Conservation (phyloP, 2,329 filamentous ascomycete genomes). For the Aspergillus neoniger region DNA sequence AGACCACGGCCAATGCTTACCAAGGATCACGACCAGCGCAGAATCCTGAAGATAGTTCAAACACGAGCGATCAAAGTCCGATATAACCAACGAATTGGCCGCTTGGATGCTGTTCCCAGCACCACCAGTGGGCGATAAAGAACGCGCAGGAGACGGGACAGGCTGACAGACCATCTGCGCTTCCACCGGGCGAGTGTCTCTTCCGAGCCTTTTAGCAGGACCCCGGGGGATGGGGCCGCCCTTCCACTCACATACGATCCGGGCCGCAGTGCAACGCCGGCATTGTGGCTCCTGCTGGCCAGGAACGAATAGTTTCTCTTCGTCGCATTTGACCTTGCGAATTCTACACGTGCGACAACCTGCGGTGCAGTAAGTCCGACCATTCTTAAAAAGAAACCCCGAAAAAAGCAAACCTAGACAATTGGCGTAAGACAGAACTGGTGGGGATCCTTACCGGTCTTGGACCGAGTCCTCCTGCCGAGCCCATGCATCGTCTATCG, state of each 20-base stretch:
- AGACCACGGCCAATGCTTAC: conserved; percentile 34
- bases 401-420: no score
- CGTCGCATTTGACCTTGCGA: conserved; percentile 35
- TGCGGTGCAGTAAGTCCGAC: conserved; percentile 7
- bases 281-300: conserved; percentile 28
- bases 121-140: conserved; percentile 15
- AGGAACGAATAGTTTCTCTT: conserved; percentile 24
- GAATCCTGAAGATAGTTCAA: conserved; percentile 27
- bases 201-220: not conserved
- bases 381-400: not conserved
- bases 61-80: conserved; percentile 27
- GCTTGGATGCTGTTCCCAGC: conserved; percentile 19
- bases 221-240: conserved; percentile 26
- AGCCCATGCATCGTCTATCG: conserved; percentile 19
- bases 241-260: conserved; percentile 31
- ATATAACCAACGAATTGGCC: conserved; percentile 26
- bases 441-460: conserved; percentile 27
- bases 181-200: not conserved
- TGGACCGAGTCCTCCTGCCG: conserved; percentile 28
- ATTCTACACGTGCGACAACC: conserved; percentile 34
- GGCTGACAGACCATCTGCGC: not conserved
- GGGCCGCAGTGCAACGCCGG: conserved; percentile 24
- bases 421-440: not conserved
- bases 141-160: not conserved
- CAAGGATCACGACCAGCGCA: conserved; percentile 28